Evolutionary conservation across 768 basidiomycete species (phyloP), one percentile per base, ranked within the genome.

Genomic region (Boletus barrowsii): DNA sequence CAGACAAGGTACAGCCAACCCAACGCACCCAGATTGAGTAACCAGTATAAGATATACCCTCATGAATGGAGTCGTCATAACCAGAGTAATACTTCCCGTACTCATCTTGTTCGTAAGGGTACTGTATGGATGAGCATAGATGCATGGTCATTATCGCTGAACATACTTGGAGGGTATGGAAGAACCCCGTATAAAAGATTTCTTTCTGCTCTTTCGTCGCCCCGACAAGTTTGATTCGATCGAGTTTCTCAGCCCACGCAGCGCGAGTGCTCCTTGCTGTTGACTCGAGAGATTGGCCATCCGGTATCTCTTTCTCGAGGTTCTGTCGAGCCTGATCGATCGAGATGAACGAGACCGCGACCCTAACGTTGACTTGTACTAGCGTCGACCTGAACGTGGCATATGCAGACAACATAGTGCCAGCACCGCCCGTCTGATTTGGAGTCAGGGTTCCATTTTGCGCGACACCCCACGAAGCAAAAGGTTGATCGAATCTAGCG

Each of bases 271-370:
- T 40, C 15, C 66, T 67, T 2, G 78, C 81, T 0, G 86, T 86
- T 30, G 76, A 66, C 50, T 85, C 83, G 5, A 87, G 69, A 1
- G 75, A 66, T 20, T 70, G 69, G 2, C 70, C 75, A 51, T 81
- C 74, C 0, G 76, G 75, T 41, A 79, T 75, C 57, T 83, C 82
- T 2, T 62, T 70, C 26, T 80, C 78, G 50, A 84, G 58, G 57
- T 83, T 83, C 53, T 64, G 60, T 36, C 79, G 68, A 1, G 86
- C 86, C 55, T 88, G 87, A 4, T 84, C 83, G 8, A 83, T 71
- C 1, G 85, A 87, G 53, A 90, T 86, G 66, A 89, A 88, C 5
- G 87, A 89, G 4, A 87, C 84, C 3, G 86, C 87, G 2, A 90
- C 73, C 11, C 83, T 74, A 9, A 86, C 79, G 7, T 80, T 76